These are phyloP conservation scores for Ormosia semicastrata DNA, from an alignment of 306 rosid species.

Conservation along the genomic window DNA sequence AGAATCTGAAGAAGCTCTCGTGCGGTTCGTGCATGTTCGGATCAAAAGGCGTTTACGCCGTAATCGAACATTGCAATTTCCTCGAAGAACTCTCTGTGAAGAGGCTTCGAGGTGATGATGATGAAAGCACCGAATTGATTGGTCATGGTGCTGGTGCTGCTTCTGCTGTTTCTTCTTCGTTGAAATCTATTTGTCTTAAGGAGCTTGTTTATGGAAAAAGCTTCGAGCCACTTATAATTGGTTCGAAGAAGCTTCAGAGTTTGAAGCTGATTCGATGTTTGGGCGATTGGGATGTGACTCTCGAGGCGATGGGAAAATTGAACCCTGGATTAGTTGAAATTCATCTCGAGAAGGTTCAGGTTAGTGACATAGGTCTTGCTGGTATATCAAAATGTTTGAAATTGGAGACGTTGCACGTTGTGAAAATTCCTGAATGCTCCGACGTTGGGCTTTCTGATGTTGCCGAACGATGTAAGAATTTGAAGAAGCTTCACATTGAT, in stretches of 20 bases:
- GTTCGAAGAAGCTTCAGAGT: conserved; percentile 54
- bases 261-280: conserved; percentile 75
- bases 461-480: conserved; percentile 53
- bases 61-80: conserved; percentile 43
- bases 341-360: conserved; percentile 80
- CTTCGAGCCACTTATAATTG: conserved; percentile 57
- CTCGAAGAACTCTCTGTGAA: conserved; percentile 78
- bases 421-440: conserved; percentile 74
- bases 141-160: conserved; percentile 20
- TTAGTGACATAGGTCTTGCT: conserved; percentile 32
- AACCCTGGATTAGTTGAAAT: conserved; percentile 55
- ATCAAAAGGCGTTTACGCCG: conserved; percentile 53
- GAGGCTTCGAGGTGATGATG: conserved; percentile 62
- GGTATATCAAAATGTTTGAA: conserved; percentile 36
- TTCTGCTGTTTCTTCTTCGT: conserved; percentile 31
- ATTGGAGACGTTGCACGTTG: conserved; percentile 54
- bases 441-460: conserved; percentile 58
- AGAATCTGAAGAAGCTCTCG: conserved; percentile 68
- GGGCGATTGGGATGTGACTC: conserved; percentile 78
- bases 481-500: conserved; percentile 90
- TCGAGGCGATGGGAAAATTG: conserved; percentile 45
- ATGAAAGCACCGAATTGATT: conserved; percentile 27
- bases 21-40: conserved; percentile 74
- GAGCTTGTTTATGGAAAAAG: conserved; percentile 65
- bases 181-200: conserved; percentile 69